Evolutionary conservation across 1,139 yeast genomes (phyloP).

Genomic region (Sugiyamaella paludigena): DNA sequence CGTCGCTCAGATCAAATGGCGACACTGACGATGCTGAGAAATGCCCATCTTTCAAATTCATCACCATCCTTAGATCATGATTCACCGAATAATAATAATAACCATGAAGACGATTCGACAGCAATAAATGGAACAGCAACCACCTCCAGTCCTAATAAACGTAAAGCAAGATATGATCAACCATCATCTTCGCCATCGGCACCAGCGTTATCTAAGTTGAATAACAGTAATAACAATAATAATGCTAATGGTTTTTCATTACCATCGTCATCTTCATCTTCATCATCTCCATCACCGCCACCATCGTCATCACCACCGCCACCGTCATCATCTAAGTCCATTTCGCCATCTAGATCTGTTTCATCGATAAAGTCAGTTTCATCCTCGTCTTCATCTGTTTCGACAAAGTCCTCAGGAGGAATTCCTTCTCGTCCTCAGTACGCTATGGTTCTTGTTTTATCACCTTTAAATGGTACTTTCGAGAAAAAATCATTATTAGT

Average conservation of each 20-base stretch:
- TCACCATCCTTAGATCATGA: slow-evolving; percentile 11
- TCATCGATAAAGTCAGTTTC: background rate
- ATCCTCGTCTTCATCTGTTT: background rate
- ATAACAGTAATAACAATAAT: background rate
- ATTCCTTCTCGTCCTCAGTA: slow-evolving; percentile 34
- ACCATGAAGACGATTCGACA: background rate
- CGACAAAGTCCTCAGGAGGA: slow-evolving; percentile 1
- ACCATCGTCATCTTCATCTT: slow-evolving; percentile 3
- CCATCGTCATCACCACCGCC: slow-evolving; percentile 1
- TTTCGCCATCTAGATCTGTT: background rate
- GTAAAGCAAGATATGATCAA: background rate
- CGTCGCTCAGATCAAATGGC: slow-evolving; percentile 16
- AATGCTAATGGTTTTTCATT: background rate
- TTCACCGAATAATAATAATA: background rate
- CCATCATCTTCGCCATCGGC: slow-evolving; percentile 1
- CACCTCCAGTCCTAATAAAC: background rate
- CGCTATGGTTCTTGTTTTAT: slow-evolving; percentile 57
- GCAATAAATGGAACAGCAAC: background rate
- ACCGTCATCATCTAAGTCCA: background rate
- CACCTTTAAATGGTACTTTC: slow-evolving; percentile 79
- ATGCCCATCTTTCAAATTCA: slow-evolving; percentile 16
- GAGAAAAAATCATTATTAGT: slow-evolving; percentile 74
- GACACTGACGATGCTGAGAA: slow-evolving; percentile 22
- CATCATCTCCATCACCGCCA: background rate
- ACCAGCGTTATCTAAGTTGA: background rate